Evolutionary conservation across 2,329 filamentous ascomycete genomes (phyloP).

Genomic region (Pseudogymnoascus sp.): DNA sequence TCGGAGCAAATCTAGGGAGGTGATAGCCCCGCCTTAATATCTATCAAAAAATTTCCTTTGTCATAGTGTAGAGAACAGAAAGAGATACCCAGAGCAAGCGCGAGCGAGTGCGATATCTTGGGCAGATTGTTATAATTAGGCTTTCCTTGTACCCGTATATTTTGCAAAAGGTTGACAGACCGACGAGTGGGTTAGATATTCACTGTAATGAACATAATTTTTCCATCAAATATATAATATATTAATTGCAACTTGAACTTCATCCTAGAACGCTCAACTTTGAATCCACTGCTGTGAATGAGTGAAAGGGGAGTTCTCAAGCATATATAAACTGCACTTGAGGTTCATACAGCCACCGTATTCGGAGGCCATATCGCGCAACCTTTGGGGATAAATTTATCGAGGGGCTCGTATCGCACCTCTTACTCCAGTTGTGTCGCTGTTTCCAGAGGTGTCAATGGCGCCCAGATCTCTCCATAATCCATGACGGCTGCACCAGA

Average conservation of each 20-base stretch:
- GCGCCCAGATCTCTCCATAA: neutral
- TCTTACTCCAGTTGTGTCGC: neutral
- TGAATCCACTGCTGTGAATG: too few relatives aligned
- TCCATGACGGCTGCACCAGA: neutral
- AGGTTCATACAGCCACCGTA: neutral
- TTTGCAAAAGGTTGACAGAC: neutral
- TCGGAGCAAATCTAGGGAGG: constrained; percentile 10
- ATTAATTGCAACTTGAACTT: neutral
- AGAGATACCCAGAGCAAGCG: neutral
- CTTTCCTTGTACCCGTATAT: constrained; percentile 6
- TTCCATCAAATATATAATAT: neutral
- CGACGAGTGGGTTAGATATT: constrained; percentile 4
- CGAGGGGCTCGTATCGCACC: neutral
- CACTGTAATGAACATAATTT: constrained; percentile 7
- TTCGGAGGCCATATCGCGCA: neutral
- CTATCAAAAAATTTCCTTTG: constrained; percentile 1
- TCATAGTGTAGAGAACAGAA: constrained; percentile 5
- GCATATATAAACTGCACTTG: neutral
- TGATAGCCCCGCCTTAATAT: constrained; percentile 5
- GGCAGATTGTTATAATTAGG: constrained; percentile 6
- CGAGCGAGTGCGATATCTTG: constrained; percentile 4
- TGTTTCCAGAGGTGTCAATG: neutral
- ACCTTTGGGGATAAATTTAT: constrained; percentile 7
- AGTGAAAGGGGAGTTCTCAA: neutral
- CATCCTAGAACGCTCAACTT: neutral